Evolutionary conservation across 2,329 filamentous ascomycete genomes (phyloP).

Genomic region (Daldinia sp.): DNA sequence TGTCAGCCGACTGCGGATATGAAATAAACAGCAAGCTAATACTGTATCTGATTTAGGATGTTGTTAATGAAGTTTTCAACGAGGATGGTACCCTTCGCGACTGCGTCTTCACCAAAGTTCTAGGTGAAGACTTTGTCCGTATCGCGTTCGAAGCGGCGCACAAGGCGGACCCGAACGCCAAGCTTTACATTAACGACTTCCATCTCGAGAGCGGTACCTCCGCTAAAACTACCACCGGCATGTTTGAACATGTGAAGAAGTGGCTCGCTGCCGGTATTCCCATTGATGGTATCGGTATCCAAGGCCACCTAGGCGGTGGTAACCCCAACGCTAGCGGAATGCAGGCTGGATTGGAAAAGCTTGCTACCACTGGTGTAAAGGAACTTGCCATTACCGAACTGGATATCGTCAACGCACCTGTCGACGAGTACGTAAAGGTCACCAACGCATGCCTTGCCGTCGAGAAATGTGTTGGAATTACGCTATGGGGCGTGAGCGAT

Average conservation of each 20-base stretch:
- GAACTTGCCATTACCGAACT: conserved; percentile 70
- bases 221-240: conserved; percentile 64
- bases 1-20: background rate
- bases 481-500: conserved; percentile 56
- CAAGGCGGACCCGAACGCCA: conserved; percentile 71
- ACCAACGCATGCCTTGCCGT: conserved; percentile 61
- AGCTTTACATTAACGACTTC: conserved; percentile 79
- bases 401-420: conserved; percentile 62
- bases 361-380: conserved; percentile 57
- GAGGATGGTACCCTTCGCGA: conserved; percentile 68
- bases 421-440: conserved; percentile 59
- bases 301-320: conserved; percentile 58
- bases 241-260: conserved; percentile 62
- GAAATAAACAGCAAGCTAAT: background rate
- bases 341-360: conserved; percentile 57
- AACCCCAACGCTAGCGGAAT: conserved; percentile 55
- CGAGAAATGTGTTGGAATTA: conserved; percentile 64
- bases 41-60: conserved; percentile 56
- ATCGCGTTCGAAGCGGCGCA: conserved; percentile 76
- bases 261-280: conserved; percentile 65
- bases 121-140: conserved; percentile 75
- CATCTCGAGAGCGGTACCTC: conserved; percentile 71
- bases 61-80: conserved; percentile 71
- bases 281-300: conserved; percentile 68
- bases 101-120: conserved; percentile 72